These are phyloP conservation scores for Globisporangium radiosum DNA, from an alignment of 352 stramenopile species.

Conservation along the genomic window DNA sequence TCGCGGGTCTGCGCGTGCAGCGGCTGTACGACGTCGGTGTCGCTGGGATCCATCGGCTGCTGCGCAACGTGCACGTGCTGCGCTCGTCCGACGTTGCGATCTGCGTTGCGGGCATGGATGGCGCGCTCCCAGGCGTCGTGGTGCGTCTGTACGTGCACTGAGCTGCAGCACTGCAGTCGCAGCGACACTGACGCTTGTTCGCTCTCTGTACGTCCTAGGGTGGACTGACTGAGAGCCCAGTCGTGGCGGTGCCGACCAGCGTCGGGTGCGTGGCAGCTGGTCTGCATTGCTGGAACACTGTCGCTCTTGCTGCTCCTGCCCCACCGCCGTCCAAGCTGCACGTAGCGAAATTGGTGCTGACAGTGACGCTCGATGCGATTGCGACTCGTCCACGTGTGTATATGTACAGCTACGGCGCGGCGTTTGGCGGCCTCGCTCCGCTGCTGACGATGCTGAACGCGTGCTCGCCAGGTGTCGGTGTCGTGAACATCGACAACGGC, in stretches of 20 bases:
- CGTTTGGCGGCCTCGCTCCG: constrained; percentile 89
- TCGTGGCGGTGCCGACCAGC: constrained; percentile 90
- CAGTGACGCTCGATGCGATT: too few relatives aligned
- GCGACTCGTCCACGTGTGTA: neutral
- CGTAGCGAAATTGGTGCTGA: too few relatives aligned
- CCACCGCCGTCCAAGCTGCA: too few relatives aligned
- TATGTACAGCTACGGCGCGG: constrained; percentile 54
- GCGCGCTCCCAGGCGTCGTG: constrained; percentile 95
- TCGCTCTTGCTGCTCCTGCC: too few relatives aligned
- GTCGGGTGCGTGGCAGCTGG: constrained; percentile 68
- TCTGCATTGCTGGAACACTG: too few relatives aligned
- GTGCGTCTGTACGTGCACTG: constrained; percentile 33
- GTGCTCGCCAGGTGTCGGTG: constrained; percentile 95
- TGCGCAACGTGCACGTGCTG: constrained; percentile 83
- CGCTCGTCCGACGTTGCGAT: constrained; percentile 90
- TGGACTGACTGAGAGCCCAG: constrained; percentile 71
- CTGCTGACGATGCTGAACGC: constrained; percentile 98
- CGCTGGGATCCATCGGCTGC: constrained; percentile 90
- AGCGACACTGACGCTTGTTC: too few relatives aligned
- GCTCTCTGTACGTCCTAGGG: constrained; percentile 22
- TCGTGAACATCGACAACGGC: constrained; percentile 99
- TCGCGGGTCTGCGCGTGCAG: constrained; percentile 79
- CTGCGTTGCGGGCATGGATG: constrained; percentile 96
- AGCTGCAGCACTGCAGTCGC: too few relatives aligned
- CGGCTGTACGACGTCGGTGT: constrained; percentile 92